These are phyloP conservation scores for Sporothrix luriei DNA, from an alignment of 2,329 filamentous ascomycete species.

Conservation along the genomic window DNA sequence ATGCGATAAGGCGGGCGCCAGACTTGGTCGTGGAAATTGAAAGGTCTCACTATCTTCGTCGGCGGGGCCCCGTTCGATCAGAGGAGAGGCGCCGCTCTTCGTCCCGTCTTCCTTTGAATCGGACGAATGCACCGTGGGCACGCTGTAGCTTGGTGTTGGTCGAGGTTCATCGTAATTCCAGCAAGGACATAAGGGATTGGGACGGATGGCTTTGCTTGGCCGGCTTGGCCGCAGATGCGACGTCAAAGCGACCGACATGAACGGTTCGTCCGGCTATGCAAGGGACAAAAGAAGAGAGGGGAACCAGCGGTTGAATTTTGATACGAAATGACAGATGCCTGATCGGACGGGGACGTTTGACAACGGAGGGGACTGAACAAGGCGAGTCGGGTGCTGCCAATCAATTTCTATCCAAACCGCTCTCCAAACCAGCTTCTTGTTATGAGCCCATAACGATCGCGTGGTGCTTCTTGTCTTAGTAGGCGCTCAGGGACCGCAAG, in stretches of 20 bases:
- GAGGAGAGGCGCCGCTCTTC: background rate
- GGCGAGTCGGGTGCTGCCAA: slow-evolving; percentile 9
- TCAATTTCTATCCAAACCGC: slow-evolving; percentile 1
- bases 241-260: background rate
- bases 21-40: slow-evolving; percentile 20
- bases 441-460: background rate
- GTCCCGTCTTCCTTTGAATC: background rate
- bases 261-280: background rate
- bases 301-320: background rate
- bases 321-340: background rate
- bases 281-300: background rate
- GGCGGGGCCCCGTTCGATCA: slow-evolving; percentile 1
- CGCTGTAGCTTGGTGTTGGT: background rate
- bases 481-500: background rate
- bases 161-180: background rate
- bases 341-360: background rate
- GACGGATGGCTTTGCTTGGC: background rate
- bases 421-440: background rate
- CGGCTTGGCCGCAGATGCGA: slow-evolving; percentile 1
- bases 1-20: background rate
- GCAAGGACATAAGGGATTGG: too few species aligned
- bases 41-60: slow-evolving; percentile 18
- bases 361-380: background rate
- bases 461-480: background rate
- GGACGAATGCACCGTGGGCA: slow-evolving; percentile 2